phyloP scores from a whole-genome alignment of 805 yeast genomes.

The Yarrowia keelungensis region DNA sequence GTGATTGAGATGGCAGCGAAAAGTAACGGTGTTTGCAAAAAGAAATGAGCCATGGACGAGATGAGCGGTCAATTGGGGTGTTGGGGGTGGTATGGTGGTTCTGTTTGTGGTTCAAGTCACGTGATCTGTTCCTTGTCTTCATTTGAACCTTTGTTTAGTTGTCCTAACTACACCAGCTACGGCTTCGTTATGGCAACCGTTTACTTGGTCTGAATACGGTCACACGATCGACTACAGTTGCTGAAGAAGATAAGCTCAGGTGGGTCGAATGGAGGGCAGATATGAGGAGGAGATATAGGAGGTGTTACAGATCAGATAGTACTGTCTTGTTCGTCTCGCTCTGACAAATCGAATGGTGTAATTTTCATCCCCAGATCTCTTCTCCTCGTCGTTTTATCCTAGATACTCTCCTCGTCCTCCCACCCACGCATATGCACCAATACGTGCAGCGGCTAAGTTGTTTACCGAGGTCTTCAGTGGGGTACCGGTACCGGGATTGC shows the following conservation, averaged over 20 bases:
- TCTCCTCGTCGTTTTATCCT: too few relatives aligned
- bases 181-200: background rate
- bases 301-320: background rate
- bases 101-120: too few relatives aligned
- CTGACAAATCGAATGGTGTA: background rate
- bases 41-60: background rate
- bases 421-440: background rate
- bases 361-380: background rate
- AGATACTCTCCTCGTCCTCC: background rate
- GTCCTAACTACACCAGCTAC: too few relatives aligned
- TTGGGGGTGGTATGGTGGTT: too few relatives aligned
- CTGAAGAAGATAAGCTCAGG: conserved; percentile 11
- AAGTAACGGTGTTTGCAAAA: conserved; percentile 2
- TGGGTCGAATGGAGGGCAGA: background rate
- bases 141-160: too few relatives aligned
- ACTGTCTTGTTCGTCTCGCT: background rate
- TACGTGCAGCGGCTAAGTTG: conserved; percentile 10
- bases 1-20: conserved; percentile 21
- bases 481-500: background rate
- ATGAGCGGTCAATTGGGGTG: too few relatives aligned
- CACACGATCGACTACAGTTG: conserved; percentile 17
- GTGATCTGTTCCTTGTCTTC: too few relatives aligned
- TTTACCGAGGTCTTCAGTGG: conserved; percentile 10
- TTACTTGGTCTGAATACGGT: background rate
- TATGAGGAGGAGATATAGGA: background rate